Evolutionary conservation across 257 asterid species (phyloP), one percentile per base, ranked within the genome.

Genomic region (Capsicum pubescens): DNA sequence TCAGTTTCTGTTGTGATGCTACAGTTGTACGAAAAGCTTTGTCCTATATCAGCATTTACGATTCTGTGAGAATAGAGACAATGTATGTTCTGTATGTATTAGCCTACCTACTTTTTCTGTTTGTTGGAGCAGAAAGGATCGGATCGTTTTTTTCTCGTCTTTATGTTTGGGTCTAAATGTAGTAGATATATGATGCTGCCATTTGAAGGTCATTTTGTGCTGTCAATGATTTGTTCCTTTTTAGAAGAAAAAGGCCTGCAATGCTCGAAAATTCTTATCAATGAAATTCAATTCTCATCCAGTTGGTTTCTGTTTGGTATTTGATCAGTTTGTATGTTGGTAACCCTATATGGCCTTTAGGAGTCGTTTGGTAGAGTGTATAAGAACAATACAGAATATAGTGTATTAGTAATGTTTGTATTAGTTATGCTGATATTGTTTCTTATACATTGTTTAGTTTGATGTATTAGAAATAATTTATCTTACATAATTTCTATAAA

Each of bases 1-100:
- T 42, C 46, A 42, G 48, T 14, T 14, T 79, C 6, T 48, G 19
- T 54, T 74, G 50, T 67, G 69, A 12, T 48, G 21, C 69, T 15
- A 42, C 58, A 71, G 58, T 63, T 76, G 85, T 85, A n/a, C 57
- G 66, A 82, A 52, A 39, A 50, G 86, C 66, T n/a, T 19, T 19
- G 17, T 83, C 60, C 46, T 52, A 68, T 86, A 55, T 79, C 56
- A 26, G 63, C 50, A 76, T 44, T 57, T 60, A 17, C 68, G 42
- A 2, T 61, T 54, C 32, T 81, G 10, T 50, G 3, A n/a, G 59
- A 44, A 13, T 42, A 76, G 64, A 52, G 46, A 76, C 26, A 8
- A 26, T 52, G 63, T 52, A 26, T 76, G 63, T 52, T 52, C 9
- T 76, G 63, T 52, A 52, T 76, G 81, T 76, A 76, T 76, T 76